Evolutionary conservation across 1,284 basidiomycete genomes (phyloP).

Genomic region (Sanghuangporus weigelae): DNA sequence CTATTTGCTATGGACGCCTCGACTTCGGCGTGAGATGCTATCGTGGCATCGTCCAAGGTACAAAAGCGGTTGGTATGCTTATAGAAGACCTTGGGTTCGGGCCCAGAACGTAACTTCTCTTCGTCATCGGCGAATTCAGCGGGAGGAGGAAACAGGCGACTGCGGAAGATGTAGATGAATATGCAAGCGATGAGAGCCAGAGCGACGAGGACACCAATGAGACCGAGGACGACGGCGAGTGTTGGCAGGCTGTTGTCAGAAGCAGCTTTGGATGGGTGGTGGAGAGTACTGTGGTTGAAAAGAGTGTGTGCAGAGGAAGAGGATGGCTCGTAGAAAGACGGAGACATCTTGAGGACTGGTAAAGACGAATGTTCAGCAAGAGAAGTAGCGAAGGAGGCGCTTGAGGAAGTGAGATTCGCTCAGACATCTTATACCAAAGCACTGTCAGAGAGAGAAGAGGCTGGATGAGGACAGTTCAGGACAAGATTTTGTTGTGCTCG

Average conservation of each 20-base stretch:
- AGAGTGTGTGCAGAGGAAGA: neutral
- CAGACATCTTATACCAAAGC: neutral
- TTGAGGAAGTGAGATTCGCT: neutral
- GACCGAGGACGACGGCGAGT: neutral
- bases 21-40: neutral
- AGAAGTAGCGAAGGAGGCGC: neutral
- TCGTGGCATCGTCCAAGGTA: neutral
- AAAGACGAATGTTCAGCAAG: neutral
- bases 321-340: slow-evolving; percentile 1
- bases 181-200: neutral
- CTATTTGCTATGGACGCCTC: neutral
- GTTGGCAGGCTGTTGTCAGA: neutral
- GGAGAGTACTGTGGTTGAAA: neutral
- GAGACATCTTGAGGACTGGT: neutral
- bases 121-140: neutral
- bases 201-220: neutral
- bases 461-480: neutral
- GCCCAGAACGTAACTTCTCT: neutral
- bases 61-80: neutral
- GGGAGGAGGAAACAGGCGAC: neutral
- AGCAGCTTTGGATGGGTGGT: neutral
- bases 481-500: neutral
- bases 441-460: neutral
- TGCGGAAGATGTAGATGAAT: slow-evolving; percentile 9
- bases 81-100: neutral